Percentiles rank a stretch among this genome's conserved stretches.
Evolutionary conservation across 2,329 filamentous ascomycete species (phyloP).

Genomic region (Colletotrichum melonis): DNA sequence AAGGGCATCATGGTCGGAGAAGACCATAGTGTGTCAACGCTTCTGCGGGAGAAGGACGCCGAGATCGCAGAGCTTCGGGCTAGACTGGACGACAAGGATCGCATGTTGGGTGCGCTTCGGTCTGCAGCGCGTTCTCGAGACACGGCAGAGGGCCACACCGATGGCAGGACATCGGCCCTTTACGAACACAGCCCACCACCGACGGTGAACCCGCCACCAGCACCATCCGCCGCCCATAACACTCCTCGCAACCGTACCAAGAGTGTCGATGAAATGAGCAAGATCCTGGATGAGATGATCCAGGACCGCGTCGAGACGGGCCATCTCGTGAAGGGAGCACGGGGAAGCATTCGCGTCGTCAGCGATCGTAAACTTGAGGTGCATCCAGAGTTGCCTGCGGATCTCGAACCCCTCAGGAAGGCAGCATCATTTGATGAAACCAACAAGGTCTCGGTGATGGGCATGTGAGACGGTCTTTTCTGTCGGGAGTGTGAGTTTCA

Average conservation of each 20-base stretch:
- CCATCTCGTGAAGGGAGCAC: constrained; percentile 73
- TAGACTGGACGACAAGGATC: constrained; percentile 92
- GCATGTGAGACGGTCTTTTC: constrained; percentile 6
- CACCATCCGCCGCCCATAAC: constrained; percentile 11
- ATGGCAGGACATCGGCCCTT: constrained; percentile 42
- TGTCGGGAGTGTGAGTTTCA: constrained; percentile 37
- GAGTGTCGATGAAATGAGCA: constrained; percentile 92
- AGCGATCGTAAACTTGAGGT: constrained; percentile 53
- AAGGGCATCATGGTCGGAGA: constrained; percentile 79
- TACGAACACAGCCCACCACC: constrained; percentile 35
- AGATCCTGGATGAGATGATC: constrained; percentile 96
- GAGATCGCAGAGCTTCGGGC: constrained; percentile 93
- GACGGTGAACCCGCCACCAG: constrained; percentile 32
- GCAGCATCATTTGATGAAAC: constrained; percentile 44
- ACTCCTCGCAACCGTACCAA: constrained; percentile 63
- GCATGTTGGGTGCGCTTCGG: constrained; percentile 89
- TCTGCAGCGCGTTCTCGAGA: constrained; percentile 89
- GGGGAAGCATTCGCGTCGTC: constrained; percentile 74
- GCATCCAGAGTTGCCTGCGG: constrained; percentile 46
- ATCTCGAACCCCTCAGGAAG: constrained; percentile 53
- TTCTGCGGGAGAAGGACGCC: constrained; percentile 88
- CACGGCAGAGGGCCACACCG: constrained; percentile 69
- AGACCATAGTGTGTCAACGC: constrained; percentile 77
- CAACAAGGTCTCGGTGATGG: constrained; percentile 40
- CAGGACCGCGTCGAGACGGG: constrained; percentile 85